These are phyloP conservation scores for Vitis hybrid DNA, from an alignment of 177 flowering plant genomes.

Conservation along the genomic window DNA sequence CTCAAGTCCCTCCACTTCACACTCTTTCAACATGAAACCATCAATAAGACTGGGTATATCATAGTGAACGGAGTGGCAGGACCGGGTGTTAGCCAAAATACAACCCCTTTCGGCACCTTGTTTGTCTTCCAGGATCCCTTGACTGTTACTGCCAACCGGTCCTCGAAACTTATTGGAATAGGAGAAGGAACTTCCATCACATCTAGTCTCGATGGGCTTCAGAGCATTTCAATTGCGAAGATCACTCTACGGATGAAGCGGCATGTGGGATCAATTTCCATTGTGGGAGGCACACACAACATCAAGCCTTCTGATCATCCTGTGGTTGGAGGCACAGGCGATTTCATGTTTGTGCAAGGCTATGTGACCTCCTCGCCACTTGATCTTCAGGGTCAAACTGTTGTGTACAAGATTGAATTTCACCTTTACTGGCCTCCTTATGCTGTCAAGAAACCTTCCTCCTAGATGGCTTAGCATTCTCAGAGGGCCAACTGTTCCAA, in stretches of 20 bases:
- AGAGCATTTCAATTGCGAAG: slow-evolving; percentile 34
- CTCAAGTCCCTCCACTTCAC: slow-evolving; percentile 19
- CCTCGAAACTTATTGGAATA: slow-evolving; percentile 26
- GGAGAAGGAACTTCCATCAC: slow-evolving; percentile 39
- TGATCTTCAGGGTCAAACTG: slow-evolving; percentile 26
- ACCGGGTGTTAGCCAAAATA: slow-evolving; percentile 9
- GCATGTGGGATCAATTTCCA: slow-evolving; percentile 34
- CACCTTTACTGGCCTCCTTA: slow-evolving; percentile 52
- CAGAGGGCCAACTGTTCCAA: no score
- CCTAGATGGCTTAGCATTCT: neutral
- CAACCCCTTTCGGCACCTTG: slow-evolving; percentile 42
- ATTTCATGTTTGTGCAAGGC: slow-evolving; percentile 49
- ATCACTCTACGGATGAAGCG: slow-evolving; percentile 31
- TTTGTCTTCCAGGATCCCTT: slow-evolving; percentile 35
- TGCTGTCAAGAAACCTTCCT: slow-evolving; percentile 8
- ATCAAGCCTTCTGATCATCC: slow-evolving; percentile 41
- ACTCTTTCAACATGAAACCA: slow-evolving; percentile 38
- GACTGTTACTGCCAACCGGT: slow-evolving; percentile 20
- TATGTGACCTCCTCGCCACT: slow-evolving; percentile 41
- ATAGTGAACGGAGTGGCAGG: slow-evolving; percentile 35
- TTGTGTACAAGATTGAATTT: slow-evolving; percentile 42
- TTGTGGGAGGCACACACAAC: slow-evolving; percentile 37
- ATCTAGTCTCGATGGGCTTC: slow-evolving; percentile 35
- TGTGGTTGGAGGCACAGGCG: slow-evolving; percentile 46
- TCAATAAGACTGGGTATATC: slow-evolving; percentile 38